Evolutionary conservation across 345 rosid species (phyloP).

Genomic region (Linum tenue): DNA sequence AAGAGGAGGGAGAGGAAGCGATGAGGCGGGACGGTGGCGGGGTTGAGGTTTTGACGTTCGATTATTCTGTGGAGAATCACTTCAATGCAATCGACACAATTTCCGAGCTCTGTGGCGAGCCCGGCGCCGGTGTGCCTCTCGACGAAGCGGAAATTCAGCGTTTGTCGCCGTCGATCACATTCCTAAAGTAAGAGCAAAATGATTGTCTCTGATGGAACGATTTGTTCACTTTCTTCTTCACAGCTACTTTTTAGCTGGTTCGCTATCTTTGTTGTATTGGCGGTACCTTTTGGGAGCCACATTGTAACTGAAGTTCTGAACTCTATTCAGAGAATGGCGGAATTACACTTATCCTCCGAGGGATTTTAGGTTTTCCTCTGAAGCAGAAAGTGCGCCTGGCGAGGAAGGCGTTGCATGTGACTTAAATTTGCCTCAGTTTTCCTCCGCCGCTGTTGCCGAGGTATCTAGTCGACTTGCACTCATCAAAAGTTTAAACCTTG

Average conservation of each 20-base stretch:
- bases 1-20: neutral
- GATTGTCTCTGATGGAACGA: neutral
- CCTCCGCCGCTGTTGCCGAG: constrained; percentile 65
- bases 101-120: constrained; percentile 49
- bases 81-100: constrained; percentile 43
- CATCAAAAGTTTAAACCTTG: neutral
- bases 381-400: constrained; percentile 13
- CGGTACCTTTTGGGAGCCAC: neutral
- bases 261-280: neutral
- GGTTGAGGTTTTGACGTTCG: constrained; percentile 48
- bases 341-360: constrained; percentile 42
- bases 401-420: constrained; percentile 16
- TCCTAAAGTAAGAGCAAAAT: constrained; percentile 42
- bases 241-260: neutral
- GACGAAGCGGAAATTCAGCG: constrained; percentile 33
- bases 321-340: constrained; percentile 53
- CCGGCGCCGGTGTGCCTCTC: constrained; percentile 15
- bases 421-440: constrained; percentile 63
- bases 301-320: neutral
- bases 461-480: constrained; percentile 20
- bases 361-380: constrained; percentile 41
- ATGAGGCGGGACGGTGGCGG: constrained; percentile 7
- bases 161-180: constrained; percentile 45
- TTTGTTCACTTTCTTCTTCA: neutral
- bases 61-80: constrained; percentile 55